Evolutionary conservation across 2,329 filamentous ascomycete species (phyloP).

Genomic region (Penicillium sumatraense): DNA sequence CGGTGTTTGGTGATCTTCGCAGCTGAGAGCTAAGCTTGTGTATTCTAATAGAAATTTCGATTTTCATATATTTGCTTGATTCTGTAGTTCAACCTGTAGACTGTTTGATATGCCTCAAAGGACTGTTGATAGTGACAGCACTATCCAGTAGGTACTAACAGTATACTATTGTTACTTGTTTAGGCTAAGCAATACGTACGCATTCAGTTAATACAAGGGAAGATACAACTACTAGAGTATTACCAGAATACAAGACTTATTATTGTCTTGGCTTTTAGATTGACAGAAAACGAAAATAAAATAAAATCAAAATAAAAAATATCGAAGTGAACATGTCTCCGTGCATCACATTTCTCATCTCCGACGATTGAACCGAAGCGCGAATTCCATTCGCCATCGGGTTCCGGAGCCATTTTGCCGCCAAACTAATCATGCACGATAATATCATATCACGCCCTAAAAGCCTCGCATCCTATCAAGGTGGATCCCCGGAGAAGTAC

Average conservation of each 20-base stretch:
- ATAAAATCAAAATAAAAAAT: neutral
- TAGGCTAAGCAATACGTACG: neutral
- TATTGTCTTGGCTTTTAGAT: neutral
- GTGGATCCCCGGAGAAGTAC: neutral
- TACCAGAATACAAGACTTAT: neutral
- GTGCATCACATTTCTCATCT: neutral
- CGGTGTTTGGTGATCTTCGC: conserved; percentile 12
- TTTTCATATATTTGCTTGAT: neutral
- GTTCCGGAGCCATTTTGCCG: neutral
- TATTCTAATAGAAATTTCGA: conserved; percentile 24
- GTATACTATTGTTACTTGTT: conserved; percentile 2
- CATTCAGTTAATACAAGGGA: too few species aligned
- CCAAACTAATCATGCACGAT: neutral
- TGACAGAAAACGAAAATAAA: neutral
- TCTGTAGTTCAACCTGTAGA: neutral
- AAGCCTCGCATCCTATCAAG: neutral
- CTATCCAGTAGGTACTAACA: neutral
- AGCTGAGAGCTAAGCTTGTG: conserved; percentile 12
- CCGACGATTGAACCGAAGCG: neutral
- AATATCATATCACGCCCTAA: neutral
- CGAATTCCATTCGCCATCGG: neutral
- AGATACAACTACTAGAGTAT: neutral
- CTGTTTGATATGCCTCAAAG: neutral
- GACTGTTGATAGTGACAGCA: neutral
- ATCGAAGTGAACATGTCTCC: too few species aligned